Conservation (phyloP, 2,329 filamentous ascomycete genomes). For the Neurospora sp. region DNA sequence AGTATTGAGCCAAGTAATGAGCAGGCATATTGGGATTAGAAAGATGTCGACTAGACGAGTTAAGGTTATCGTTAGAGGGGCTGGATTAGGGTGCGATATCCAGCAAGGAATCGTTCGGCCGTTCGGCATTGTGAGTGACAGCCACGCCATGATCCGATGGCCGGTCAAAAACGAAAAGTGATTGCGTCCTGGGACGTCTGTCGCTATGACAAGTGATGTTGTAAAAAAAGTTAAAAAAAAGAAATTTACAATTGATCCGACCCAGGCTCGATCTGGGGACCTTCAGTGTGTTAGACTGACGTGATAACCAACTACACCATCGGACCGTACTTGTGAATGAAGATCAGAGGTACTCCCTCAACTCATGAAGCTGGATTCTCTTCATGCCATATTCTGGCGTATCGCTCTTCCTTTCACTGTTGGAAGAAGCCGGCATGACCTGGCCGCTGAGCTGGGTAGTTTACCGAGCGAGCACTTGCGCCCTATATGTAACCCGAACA, state of each 20-base stretch:
- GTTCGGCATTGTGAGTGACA: background rate
- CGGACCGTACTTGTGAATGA: slow-evolving; percentile 6
- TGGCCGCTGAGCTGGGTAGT: background rate
- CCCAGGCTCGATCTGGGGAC: slow-evolving; percentile 16
- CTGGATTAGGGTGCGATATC: background rate
- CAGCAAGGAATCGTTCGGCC: background rate
- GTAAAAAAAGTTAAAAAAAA: background rate
- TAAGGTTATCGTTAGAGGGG: background rate
- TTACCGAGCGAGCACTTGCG: background rate
- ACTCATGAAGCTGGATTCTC: background rate
- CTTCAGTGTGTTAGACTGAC: slow-evolving; percentile 32
- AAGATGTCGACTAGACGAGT: background rate
- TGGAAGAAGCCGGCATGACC: background rate
- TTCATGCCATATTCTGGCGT: background rate
- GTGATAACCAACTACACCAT: slow-evolving; percentile 37
- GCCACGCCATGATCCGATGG: background rate
- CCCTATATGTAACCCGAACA: background rate
- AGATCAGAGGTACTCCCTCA: rapidly evolving
- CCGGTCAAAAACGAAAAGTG: background rate
- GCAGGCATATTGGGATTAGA: background rate
- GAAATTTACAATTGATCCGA: slow-evolving; percentile 9
- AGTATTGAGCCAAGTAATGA: background rate
- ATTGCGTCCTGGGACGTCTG: too few species aligned
- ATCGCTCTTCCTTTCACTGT: background rate
- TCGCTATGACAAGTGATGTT: background rate